Conservation (phyloP, 2,329 filamentous ascomycete genomes). For the Chaetomiaceae sp. region DNA sequence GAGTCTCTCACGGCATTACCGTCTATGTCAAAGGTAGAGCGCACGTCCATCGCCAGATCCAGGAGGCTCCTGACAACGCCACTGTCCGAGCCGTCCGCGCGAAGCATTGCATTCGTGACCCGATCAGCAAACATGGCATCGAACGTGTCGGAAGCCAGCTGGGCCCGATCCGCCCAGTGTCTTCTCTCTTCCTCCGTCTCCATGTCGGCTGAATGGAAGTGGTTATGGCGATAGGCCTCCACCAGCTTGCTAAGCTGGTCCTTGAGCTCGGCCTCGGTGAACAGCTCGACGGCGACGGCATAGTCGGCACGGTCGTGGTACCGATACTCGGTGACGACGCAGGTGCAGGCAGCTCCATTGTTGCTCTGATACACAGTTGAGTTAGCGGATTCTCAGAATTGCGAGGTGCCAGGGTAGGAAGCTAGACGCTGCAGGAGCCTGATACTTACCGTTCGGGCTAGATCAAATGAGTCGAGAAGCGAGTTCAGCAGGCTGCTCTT, state of each 20-base stretch:
- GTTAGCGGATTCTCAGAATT: not conserved
- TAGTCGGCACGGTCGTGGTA: slow-evolving; percentile 31
- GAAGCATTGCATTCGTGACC: slow-evolving; percentile 13
- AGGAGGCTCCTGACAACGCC: slow-evolving; percentile 20
- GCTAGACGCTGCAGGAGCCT: too few species aligned
- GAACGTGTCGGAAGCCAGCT: slow-evolving; percentile 34
- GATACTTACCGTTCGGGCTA: slow-evolving; percentile 38
- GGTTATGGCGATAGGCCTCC: slow-evolving; percentile 32
- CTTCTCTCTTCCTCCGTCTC: slow-evolving; percentile 17
- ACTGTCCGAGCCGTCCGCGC: not conserved
- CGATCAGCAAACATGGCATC: slow-evolving; percentile 31
- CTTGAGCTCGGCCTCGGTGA: slow-evolving; percentile 28
- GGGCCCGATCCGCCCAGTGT: slow-evolving; percentile 26
- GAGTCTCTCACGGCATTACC: slow-evolving; percentile 4
- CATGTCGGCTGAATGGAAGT: slow-evolving; percentile 24
- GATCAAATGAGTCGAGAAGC: slow-evolving; percentile 34
- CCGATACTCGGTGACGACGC: slow-evolving; percentile 42
- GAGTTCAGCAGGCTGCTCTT: slow-evolving; percentile 47
- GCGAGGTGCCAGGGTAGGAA: too few species aligned
- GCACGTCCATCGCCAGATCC: slow-evolving; percentile 21
- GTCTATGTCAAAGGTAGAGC: slow-evolving; percentile 1
- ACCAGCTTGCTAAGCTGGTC: slow-evolving; percentile 34
- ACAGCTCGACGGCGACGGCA: slow-evolving; percentile 31
- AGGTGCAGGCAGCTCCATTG: slow-evolving; percentile 41
- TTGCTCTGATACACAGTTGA: slow-evolving; percentile 31